Percentiles rank a stretch among this genome's conserved stretches.
Conservation (phyloP, 2,329 filamentous ascomycete species). For the Aspergillus neotritici region DNA sequence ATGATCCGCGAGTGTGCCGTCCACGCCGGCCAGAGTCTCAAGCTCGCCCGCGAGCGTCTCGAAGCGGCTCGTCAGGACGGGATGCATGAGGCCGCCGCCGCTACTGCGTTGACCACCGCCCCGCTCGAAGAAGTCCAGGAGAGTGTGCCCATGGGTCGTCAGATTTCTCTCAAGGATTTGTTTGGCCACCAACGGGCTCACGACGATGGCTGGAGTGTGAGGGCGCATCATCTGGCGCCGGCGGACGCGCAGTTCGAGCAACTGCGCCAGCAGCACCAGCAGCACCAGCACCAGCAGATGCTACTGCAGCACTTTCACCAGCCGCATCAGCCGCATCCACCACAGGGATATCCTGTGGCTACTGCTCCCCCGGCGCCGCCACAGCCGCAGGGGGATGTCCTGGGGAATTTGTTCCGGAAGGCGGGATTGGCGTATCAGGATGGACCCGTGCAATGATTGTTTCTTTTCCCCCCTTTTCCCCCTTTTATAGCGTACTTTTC, state of each 20-base stretch:
- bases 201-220: slow-evolving; percentile 48
- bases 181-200: slow-evolving; percentile 51
- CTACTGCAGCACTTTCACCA: slow-evolving; percentile 1
- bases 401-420: slow-evolving; percentile 40
- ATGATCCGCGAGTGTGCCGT: slow-evolving; percentile 53
- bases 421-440: slow-evolving; percentile 34
- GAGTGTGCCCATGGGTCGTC: slow-evolving; percentile 48
- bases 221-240: slow-evolving; percentile 37
- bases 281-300: too few species aligned
- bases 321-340: slow-evolving; percentile 10
- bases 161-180: slow-evolving; percentile 49
- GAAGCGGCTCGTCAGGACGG: slow-evolving; percentile 31
- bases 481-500: slow-evolving; percentile 2
- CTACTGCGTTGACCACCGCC: slow-evolving; percentile 23
- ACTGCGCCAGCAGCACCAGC: too few species aligned
- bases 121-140: slow-evolving; percentile 35
- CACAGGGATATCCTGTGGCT: slow-evolving; percentile 6
- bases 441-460: slow-evolving; percentile 2
- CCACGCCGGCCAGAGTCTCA: slow-evolving; percentile 47
- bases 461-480: not conserved
- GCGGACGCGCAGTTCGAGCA: slow-evolving; percentile 11
- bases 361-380: slow-evolving; percentile 9
- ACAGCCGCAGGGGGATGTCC: slow-evolving; percentile 29
- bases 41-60: slow-evolving; percentile 37
- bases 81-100: slow-evolving; percentile 28